A percentile compares a stretch with the other conserved stretches of the same genome.
Conservation (phyloP, 164 flowering plant species). For the Litsea cubeba region DNA sequence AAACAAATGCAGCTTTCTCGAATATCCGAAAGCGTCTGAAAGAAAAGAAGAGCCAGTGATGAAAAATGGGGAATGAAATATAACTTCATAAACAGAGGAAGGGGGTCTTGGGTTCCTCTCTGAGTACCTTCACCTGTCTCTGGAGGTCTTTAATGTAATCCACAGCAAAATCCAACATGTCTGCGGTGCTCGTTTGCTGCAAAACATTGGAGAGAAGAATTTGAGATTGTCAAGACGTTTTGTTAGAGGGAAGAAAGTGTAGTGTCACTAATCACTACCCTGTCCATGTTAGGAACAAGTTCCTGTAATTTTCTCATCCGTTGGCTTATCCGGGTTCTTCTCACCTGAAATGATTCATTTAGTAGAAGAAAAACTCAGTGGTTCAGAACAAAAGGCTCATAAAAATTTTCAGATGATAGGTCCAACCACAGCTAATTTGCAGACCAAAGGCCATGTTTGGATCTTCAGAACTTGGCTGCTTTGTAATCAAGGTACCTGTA, state of each 20-base stretch:
- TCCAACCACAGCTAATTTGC: too few species aligned
- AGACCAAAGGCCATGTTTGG: too few species aligned
- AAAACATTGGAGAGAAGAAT: neutral
- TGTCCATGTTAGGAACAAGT: conserved; percentile 98
- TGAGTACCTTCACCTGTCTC: conserved; percentile 64
- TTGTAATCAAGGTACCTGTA: too few species aligned
- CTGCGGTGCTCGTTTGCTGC: conserved; percentile 97
- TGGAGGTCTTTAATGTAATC: conserved; percentile 93
- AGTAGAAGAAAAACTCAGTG: neutral
- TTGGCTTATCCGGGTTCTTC: conserved; percentile 89
- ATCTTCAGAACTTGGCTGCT: too few species aligned
- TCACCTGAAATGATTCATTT: conserved; percentile 47
- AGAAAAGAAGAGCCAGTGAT: neutral
- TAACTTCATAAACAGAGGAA: neutral
- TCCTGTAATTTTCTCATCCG: conserved; percentile 94
- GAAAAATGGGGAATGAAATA: too few species aligned
- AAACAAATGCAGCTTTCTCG: conserved; percentile 60
- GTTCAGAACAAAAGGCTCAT: too few species aligned
- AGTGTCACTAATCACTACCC: conserved; percentile 49
- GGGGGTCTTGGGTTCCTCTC: neutral
- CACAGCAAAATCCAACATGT: conserved; percentile 94
- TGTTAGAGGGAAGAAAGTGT: neutral
- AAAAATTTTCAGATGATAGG: too few species aligned
- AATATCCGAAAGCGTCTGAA: conserved; percentile 47
- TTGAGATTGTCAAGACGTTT: too few species aligned